Evolutionary conservation across 2,329 filamentous ascomycete genomes (phyloP), one percentile per base, ranked within the genome.

Genomic region (Epichloe uncinata): DNA sequence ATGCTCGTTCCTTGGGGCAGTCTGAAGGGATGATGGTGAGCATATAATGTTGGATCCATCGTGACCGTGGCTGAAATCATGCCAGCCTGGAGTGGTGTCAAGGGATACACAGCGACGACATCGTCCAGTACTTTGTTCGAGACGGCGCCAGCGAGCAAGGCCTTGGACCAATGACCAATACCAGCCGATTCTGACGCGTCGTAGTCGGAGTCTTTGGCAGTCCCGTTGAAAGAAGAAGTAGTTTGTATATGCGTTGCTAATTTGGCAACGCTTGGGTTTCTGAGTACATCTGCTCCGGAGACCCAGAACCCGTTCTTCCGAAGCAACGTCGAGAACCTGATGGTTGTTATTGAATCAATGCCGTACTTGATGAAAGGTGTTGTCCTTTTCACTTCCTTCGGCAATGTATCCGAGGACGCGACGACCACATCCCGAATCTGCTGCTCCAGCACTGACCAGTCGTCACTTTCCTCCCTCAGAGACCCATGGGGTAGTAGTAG

Each of bases 281-380:
- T 60, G 56, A 68, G 61, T 4, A 67, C 56, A 51, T 66, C 63
- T 7, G 64, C 59, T 7, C 64, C 64, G 1, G 64, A 62, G n/a
- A 59, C 57, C 8, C 54, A 47, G 30, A 66, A 44, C 2, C 56
- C 57, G 4, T 50, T 22, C 33, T 61, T 55, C 6, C 64, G 61
- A 1, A 66, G 55, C 33, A 57, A 56, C 36, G 58, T 56, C 6
- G 63, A 58, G 46, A 66, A 65, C 20, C 60, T 59, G 33, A 65
- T 64, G 7, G 63, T 60, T 4, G 58, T 61, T 16, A 65, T 60
- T 0, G 61, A 64, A 48, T 65, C 62, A 36, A 65, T 59, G 5
- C 62, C 62, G 2, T 64, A 55, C 34, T 58, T 57, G 7, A 65
- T 53, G 48, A 67, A 64, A 5, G 65, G 62, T 26, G 63, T 58